Conservation (phyloP, 2,329 filamentous ascomycete species). For the Magnaporthiopsis rhizophila region DNA sequence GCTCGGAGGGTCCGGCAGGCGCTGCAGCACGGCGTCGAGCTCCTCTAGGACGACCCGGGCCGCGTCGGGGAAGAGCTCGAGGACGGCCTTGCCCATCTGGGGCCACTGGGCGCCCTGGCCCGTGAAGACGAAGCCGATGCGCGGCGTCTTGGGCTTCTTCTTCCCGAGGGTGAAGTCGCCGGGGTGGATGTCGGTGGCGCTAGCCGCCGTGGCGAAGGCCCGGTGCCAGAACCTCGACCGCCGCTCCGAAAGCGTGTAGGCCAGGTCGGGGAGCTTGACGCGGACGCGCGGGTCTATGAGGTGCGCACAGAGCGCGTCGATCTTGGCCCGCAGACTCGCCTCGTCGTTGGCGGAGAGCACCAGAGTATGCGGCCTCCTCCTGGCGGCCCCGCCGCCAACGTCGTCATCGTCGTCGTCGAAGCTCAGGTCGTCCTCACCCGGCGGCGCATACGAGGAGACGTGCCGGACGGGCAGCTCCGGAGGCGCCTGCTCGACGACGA, state of each 20-base stretch:
- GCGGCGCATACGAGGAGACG: too few relatives aligned
- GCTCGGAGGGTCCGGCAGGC: background rate
- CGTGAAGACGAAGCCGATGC: slow-evolving; percentile 27
- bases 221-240: background rate
- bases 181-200: background rate
- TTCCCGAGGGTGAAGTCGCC: background rate
- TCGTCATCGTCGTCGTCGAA: too few relatives aligned
- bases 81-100: slow-evolving; percentile 23
- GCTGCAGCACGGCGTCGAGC: background rate
- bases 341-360: too few relatives aligned
- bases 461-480: too few relatives aligned
- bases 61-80: slow-evolving; percentile 15
- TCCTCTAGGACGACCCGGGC: too few relatives aligned
- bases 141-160: slow-evolving; percentile 13
- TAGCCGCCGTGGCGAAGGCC: background rate
- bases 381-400: too few relatives aligned
- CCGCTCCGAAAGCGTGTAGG: background rate
- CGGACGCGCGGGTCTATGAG: too few relatives aligned
- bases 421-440: too few relatives aligned
- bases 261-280: background rate
- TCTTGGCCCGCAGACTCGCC: too few relatives aligned
- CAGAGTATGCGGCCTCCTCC: too few relatives aligned
- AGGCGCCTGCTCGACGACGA: too few relatives aligned
- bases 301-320: too few relatives aligned
- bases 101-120: slow-evolving; percentile 31